These are phyloP conservation scores for Juncus inflexus DNA, from an alignment of 176 grass and related monocot species.

Conservation along the genomic window DNA sequence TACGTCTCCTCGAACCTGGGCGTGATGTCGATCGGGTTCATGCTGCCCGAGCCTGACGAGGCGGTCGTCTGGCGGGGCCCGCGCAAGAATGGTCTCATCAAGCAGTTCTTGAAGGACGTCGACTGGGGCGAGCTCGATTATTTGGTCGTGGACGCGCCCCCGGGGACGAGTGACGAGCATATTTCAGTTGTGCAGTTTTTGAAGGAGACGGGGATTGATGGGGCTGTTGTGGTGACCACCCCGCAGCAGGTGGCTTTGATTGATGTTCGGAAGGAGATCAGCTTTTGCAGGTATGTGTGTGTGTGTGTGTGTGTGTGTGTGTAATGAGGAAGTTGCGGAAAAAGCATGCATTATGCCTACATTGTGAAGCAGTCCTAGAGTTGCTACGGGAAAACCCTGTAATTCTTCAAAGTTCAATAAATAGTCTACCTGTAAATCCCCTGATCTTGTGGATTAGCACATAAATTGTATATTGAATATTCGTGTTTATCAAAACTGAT, in stretches of 20 bases:
- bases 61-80: conserved; percentile 77
- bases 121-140: conserved; percentile 79
- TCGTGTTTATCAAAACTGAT: too few species aligned
- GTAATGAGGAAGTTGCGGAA: too few species aligned
- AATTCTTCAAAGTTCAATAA: too few species aligned
- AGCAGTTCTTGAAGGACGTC: conserved; percentile 81
- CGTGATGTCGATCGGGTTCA: conserved; percentile 82
- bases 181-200: conserved; percentile 96
- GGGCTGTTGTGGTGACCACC: conserved; percentile 79
- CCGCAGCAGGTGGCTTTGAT: conserved; percentile 78
- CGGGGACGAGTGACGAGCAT: conserved; percentile 72
- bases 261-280: conserved; percentile 66
- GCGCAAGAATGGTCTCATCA: conserved; percentile 69
- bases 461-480: too few species aligned
- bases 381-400: too few species aligned
- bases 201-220: conserved; percentile 69
- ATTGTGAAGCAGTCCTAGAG: too few species aligned
- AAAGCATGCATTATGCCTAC: too few species aligned
- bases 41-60: conserved; percentile 53
- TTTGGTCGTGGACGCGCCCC: conserved; percentile 65
- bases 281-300: conserved; percentile 50
- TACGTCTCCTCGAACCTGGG: conserved; percentile 70
- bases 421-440: too few species aligned
- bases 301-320: too few species aligned
- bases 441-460: too few species aligned